Evolutionary conservation across 2,329 filamentous ascomycete genomes (phyloP), one percentile per base, ranked within the genome.

Genomic region (Diaporthe citri): DNA sequence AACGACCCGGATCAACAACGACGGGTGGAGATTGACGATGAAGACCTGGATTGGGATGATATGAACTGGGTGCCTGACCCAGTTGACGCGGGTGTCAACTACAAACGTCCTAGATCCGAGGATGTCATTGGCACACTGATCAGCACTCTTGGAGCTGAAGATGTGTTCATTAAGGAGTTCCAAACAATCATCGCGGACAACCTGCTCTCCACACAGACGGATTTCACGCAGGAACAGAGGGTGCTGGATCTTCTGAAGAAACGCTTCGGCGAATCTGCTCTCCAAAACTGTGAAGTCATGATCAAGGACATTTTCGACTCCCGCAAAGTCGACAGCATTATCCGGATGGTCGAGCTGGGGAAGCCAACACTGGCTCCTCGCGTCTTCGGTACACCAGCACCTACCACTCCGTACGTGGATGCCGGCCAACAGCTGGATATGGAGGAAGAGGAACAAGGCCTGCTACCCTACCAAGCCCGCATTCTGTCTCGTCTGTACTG

Each of bases 271-370:
- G 95, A 98, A 78, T 89, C 90, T 39, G 92, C 95, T 22, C 86
- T 99, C 60, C 97, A 98, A 82, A 94, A 94, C 66, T 98, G 96
- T 83, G 96, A 99, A 81, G 97, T 99, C 80, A 99, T 99, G 97
- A 90, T 99, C 74, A 94, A 93, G 77, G 97, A 99, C 82, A 94
- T 98, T 48, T 90, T 94, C 78, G 96, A 98, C 80, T 97, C 95
- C 1, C 89, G 89, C 76, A 89, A 91, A 56, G 90, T 97, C 75
- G 94, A 98, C 81, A 85, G 87, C 10, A 86, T 89, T 17, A 91
- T 98, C 62, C 87, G 91, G 56, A 88, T 87, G 74, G 86, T 86
- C 52, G 85, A 88, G 80, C 81, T 83, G 10, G 79, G 87, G 66
- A 69, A 79, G 72, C 34, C 78, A 76, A 70, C 74, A 39, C 59